Conservation (phyloP, 1,284 basidiomycete genomes). For the Moniliophthora roreri region DNA sequence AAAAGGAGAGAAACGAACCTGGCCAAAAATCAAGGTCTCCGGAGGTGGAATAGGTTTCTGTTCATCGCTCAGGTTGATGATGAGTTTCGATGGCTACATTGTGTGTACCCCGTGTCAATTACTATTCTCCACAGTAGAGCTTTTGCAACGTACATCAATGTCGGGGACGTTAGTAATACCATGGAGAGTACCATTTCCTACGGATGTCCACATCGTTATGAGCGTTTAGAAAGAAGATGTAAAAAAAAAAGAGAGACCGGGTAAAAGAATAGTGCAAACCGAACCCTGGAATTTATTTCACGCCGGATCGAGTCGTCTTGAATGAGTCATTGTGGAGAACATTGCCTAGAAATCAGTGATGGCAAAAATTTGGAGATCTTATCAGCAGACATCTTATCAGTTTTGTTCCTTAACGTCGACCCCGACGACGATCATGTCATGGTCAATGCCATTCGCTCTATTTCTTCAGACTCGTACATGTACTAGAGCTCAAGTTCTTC, state of each 20-base stretch:
- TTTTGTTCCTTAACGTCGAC: neutral
- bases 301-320: too few species aligned
- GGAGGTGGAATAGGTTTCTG: constrained; percentile 36
- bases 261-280: neutral
- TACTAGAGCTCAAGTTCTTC: too few species aligned
- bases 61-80: constrained; percentile 31
- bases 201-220: constrained; percentile 11
- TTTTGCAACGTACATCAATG: constrained; percentile 5
- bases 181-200: constrained; percentile 10
- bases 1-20: constrained; percentile 22
- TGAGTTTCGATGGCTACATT: constrained; percentile 42
- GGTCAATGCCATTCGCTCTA: too few species aligned
- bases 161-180: constrained; percentile 9
- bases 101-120: neutral
- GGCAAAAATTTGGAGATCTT: neutral
- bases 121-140: neutral
- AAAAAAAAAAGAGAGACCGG: neutral
- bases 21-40: constrained; percentile 38
- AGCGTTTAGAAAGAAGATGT: too few species aligned
- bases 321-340: neutral
- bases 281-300: too few species aligned
- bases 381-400: neutral
- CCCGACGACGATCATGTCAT: too few species aligned
- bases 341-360: neutral
- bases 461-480: too few species aligned